Conservation (phyloP, 2,329 filamentous ascomycete genomes). For the Pseudocercospora macadamiae region DNA sequence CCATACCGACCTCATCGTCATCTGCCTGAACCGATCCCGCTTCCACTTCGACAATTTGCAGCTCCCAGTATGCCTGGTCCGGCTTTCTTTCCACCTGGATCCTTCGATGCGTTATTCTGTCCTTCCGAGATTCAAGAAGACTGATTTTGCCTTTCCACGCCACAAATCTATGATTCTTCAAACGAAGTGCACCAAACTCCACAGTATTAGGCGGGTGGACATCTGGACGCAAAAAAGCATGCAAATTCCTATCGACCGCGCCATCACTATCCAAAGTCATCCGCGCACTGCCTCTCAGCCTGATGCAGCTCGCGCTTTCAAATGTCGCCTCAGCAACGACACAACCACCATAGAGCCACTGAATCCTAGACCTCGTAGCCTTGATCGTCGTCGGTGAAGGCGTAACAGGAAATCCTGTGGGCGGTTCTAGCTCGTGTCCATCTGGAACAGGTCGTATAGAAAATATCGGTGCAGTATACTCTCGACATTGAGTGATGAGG, state of each 20-base stretch:
- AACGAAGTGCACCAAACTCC: neutral
- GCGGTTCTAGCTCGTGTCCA: neutral
- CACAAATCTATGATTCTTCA: constrained; percentile 1
- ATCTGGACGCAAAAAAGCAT: constrained; percentile 2
- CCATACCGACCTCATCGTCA: neutral
- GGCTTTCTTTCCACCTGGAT: neutral
- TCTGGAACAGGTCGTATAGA: neutral
- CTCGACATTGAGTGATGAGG: constrained; percentile 6
- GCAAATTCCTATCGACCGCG: neutral
- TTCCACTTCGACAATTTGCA: neutral
- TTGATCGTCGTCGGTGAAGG: neutral
- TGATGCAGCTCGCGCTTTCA: neutral
- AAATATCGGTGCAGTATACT: constrained; percentile 4
- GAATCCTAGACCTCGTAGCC: neutral
- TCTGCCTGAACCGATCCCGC: neutral
- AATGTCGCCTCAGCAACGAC: neutral
- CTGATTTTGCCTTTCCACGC: neutral
- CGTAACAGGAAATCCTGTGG: neutral
- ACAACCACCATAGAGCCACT: neutral
- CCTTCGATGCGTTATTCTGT: neutral
- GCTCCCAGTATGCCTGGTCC: neutral
- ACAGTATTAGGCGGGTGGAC: neutral
- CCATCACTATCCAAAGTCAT: constrained; percentile 2
- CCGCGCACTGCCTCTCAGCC: neutral
- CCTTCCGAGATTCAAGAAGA: neutral